These are phyloP conservation scores for Chrysanthemum seticuspe DNA, from an alignment of 129 eudicot genomes.

Conservation along the genomic window DNA sequence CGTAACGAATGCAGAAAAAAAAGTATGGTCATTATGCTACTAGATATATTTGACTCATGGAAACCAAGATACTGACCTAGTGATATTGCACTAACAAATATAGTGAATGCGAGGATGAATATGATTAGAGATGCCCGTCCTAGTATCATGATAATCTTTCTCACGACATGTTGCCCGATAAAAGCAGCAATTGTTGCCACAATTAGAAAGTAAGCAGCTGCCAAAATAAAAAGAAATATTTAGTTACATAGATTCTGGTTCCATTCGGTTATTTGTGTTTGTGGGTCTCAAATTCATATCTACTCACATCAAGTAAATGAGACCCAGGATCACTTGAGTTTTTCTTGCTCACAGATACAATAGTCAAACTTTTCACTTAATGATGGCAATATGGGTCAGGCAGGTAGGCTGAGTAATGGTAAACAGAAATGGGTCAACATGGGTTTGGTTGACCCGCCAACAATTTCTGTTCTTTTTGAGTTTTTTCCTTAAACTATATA, in stretches of 20 bases:
- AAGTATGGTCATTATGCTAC: too few relatives aligned
- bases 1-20: too few relatives aligned
- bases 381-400: neutral
- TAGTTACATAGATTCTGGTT: neutral
- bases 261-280: neutral
- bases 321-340: neutral
- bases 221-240: constrained; percentile 16
- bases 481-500: too few relatives aligned
- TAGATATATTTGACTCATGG: neutral
- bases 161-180: constrained; percentile 85
- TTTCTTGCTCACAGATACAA: neutral
- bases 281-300: neutral
- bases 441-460: neutral
- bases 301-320: neutral
- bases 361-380: too few relatives aligned
- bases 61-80: constrained; percentile 60
- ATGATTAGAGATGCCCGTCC: constrained; percentile 94
- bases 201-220: constrained; percentile 74
- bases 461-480: neutral
- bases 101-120: constrained; percentile 83
- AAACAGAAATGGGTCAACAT: too few relatives aligned
- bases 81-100: constrained; percentile 86
- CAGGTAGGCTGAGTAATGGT: too few relatives aligned
- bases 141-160: constrained; percentile 62
- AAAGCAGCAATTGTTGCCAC: constrained; percentile 91